A percentile compares a stretch with the other conserved stretches of the same genome.
Evolutionary conservation across 306 rosid genomes (phyloP).

Genomic region (Castanea crenata): DNA sequence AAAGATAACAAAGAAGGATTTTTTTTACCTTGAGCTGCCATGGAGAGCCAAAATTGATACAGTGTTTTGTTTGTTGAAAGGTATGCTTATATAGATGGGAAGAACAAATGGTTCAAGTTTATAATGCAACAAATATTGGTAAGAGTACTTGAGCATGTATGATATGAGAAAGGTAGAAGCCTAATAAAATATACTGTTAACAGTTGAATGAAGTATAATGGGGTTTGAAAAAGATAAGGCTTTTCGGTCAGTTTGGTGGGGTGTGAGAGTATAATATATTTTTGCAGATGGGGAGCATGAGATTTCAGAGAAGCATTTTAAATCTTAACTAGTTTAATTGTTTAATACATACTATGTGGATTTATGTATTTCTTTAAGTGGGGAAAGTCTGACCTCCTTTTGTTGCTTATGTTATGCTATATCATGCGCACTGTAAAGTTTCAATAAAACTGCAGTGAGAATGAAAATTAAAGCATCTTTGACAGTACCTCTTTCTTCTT

Average conservation of each 20-base stretch:
- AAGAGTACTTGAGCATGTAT: constrained; percentile 39
- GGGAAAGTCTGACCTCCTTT: constrained; percentile 65
- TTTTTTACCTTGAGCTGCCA: constrained; percentile 51
- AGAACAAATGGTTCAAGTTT: constrained; percentile 40
- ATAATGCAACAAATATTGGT: constrained; percentile 52
- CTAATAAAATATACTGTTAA: constrained; percentile 31
- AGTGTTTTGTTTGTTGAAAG: constrained; percentile 36
- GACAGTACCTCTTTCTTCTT: constrained; percentile 45
- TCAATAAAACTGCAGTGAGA: constrained; percentile 42
- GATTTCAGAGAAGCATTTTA: constrained; percentile 48
- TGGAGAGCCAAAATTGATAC: constrained; percentile 33
- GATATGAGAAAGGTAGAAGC: constrained; percentile 16
- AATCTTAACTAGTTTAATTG: constrained; percentile 31
- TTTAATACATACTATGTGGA: background rate
- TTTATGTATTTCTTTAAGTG: constrained; percentile 41
- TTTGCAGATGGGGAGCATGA: constrained; percentile 70
- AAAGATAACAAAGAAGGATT: constrained; percentile 15
- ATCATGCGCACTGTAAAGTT: constrained; percentile 95
- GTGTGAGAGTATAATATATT: constrained; percentile 48
- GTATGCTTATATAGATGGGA: constrained; percentile 43
- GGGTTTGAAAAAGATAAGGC: constrained; percentile 58
- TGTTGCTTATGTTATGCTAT: constrained; percentile 48
- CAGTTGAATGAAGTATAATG: constrained; percentile 46
- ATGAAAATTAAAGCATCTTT: constrained; percentile 47
- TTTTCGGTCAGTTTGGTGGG: constrained; percentile 70